Conservation (phyloP, 1,284 basidiomycete species). For the Ganoderma resinaceum region DNA sequence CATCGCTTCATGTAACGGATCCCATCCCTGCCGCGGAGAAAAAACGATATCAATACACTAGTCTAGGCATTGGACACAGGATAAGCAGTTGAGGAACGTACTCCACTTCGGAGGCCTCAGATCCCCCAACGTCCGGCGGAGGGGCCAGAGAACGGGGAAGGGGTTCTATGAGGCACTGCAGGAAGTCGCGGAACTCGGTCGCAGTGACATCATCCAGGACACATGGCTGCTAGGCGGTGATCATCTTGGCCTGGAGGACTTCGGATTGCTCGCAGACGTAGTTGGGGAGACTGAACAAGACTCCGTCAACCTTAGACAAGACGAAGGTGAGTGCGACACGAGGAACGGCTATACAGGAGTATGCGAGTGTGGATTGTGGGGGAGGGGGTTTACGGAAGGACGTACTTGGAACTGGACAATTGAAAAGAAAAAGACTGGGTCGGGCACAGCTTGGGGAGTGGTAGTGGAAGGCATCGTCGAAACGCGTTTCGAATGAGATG, state of each 20-base stretch:
- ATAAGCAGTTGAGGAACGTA: too few species aligned
- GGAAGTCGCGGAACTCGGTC: neutral
- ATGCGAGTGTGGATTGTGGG: neutral
- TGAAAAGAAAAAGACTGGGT: neutral
- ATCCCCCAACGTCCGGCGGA: too few species aligned
- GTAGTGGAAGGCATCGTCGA: neutral
- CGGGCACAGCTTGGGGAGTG: neutral
- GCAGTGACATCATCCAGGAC: neutral
- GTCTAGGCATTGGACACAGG: too few species aligned
- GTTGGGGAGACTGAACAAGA: neutral
- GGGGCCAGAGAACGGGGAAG: neutral
- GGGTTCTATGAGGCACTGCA: neutral
- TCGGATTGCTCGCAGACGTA: neutral
- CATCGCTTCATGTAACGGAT: neutral
- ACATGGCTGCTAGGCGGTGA: neutral
- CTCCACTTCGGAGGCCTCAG: too few species aligned
- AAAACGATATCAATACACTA: too few species aligned
- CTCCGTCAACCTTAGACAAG: neutral
- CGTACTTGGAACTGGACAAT: neutral
- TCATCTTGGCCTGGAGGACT: neutral
- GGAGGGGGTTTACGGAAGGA: neutral
- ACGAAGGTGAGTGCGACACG: neutral
- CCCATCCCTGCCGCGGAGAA: neutral
- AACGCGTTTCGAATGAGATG: neutral
- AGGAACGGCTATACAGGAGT: neutral